Base-by-base conservation (phyloP, 805 yeast genomes). In the Metschnikowia proteae region DNA sequence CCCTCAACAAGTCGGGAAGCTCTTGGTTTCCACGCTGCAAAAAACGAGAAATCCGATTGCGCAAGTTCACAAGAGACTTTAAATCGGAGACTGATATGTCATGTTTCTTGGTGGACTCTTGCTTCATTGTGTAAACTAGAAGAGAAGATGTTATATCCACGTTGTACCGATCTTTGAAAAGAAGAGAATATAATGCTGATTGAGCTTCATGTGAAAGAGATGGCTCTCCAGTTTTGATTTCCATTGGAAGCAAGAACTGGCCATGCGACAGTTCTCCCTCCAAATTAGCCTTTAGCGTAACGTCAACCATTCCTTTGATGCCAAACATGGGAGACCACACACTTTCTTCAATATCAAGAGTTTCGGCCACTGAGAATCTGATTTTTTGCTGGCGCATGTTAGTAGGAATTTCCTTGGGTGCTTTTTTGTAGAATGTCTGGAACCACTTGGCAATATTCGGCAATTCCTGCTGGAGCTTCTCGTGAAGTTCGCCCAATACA, bases 241-340 rank as follows among this genome's bases (percentile, higher is more conserved):
- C 99, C 68, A 94, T 71, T 0, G 97, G 98, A 0, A 82, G 76
- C 9, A 89, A 75, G 47, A 61, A 74, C 31, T 71, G 78, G n/a
- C 78, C 78, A 1, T 56, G 54, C 10, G 63, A 60, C 5, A 61
- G 54, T 3, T 59, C 52, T 4, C 71, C 72, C 38, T 69, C 68
- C 6, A 76, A 61, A 26, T 69, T 64, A 0, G 86, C 85, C 55
- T 85, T 86, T 1, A 89, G 75, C 0, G 96, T 89, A 3, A 85
- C 96, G 68, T 94, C 99, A 13, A 91, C 81, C 57, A 84, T 80
- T 0, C 99, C 99, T 56, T 88, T 81, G 6, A 94, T 66, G 0
- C 99, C 99, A 68, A 79, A 90, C 61, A 80, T 77, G 0, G 97
- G 96, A 0, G 97, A 88, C 89, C 96, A 83, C 10, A 94, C 84